phyloP scores from a whole-genome alignment of 768 basidiomycete species.

The Xanthoconium purpureum region DNA sequence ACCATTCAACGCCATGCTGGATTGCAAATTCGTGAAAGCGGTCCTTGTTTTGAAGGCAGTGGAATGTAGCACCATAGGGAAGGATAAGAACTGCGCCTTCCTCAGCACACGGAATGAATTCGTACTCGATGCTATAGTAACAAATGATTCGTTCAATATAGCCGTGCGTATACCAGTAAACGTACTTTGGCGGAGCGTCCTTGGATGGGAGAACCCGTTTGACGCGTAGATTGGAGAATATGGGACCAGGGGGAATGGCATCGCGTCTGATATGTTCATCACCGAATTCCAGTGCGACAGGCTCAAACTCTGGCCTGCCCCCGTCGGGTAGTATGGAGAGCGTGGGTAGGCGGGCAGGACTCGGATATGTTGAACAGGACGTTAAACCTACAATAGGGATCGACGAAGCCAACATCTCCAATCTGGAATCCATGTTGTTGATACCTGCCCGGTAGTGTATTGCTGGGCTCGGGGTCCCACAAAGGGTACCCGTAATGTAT shows the following conservation, averaged over 20 bases:
- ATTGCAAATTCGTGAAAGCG: constrained; percentile 13
- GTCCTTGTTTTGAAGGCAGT: constrained; percentile 8
- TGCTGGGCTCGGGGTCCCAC: neutral
- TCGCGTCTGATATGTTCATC: neutral
- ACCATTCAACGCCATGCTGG: constrained; percentile 23
- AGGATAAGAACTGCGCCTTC: constrained; percentile 30
- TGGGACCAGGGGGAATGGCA: neutral
- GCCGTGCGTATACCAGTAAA: neutral
- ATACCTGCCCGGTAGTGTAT: neutral
- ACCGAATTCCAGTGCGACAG: neutral
- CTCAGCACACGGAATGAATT: neutral
- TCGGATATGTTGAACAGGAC: neutral
- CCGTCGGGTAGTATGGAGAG: neutral
- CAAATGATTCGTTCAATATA: neutral
- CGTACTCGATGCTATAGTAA: neutral
- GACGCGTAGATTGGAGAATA: neutral
- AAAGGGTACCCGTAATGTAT: neutral
- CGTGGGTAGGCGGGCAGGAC: neutral
- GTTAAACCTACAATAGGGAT: neutral
- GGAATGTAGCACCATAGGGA: constrained; percentile 24
- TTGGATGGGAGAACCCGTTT: neutral
- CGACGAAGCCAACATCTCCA: neutral
- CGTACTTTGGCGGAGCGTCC: neutral
- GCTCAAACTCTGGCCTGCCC: neutral
- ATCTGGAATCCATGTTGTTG: neutral